Conservation (phyloP, 106 monocot genomes). For the Platanthera zijinensis region DNA sequence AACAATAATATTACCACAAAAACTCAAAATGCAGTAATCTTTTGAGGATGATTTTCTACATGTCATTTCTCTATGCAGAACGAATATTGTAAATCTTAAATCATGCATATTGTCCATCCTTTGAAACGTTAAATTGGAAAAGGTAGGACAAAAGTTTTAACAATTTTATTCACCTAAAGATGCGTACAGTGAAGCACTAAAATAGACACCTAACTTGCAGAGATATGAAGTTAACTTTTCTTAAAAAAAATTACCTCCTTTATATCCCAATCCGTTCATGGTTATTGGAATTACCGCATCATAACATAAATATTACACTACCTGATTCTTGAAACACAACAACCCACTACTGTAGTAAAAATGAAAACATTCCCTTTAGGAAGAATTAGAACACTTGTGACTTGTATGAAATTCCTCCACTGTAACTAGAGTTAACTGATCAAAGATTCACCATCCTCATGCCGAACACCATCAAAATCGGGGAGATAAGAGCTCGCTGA, state of each 20-base stretch:
- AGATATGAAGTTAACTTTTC: neutral
- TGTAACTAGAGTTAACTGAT: neutral
- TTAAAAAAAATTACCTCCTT: no score
- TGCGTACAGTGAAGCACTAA: neutral
- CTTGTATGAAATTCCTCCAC: neutral
- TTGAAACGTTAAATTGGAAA: neutral
- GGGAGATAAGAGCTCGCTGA: constrained; percentile 36
- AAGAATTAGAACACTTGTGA: neutral
- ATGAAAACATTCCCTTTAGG: neutral
- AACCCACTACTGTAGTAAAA: neutral
- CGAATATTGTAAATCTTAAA: neutral
- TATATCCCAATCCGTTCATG: no score
- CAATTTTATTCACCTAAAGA: neutral
- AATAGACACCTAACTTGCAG: neutral
- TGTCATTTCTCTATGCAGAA: neutral
- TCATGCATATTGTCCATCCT: no score
- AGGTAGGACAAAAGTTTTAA: neutral
- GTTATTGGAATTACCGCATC: no score
- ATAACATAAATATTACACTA: neutral
- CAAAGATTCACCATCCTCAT: neutral
- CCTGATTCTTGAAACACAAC: neutral
- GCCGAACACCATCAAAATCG: constrained; percentile 6
- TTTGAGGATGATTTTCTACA: neutral
- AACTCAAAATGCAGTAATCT: neutral
- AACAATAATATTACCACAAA: neutral